Evolutionary conservation across 1,139 yeast species (phyloP).

Genomic region (Kluyveromyces sp.): DNA sequence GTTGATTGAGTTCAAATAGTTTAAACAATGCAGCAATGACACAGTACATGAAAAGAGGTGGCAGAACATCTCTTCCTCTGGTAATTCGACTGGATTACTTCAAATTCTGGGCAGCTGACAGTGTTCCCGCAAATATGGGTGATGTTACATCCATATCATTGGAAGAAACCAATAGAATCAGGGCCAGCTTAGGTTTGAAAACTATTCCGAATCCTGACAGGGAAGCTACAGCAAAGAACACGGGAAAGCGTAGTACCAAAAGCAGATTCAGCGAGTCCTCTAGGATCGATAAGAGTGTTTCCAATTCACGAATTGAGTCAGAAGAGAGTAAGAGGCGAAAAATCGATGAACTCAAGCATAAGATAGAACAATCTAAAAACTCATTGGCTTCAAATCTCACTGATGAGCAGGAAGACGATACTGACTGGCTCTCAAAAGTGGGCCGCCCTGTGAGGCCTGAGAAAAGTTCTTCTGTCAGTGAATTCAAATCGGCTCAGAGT

Average conservation of each 20-base stretch:
- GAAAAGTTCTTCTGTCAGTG: not conserved
- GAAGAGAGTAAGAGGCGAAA: not conserved
- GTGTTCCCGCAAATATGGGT: constrained; percentile 18
- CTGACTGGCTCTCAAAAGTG: constrained; percentile 37
- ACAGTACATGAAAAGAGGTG: not conserved
- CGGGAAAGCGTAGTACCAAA: not conserved
- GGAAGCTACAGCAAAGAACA: not conserved
- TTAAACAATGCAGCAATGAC: not conserved
- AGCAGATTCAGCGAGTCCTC: not conserved
- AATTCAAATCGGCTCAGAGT: not conserved
- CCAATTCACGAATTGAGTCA: not conserved
- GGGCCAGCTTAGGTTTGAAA: constrained; percentile 43
- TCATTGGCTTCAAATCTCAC: constrained; percentile 15
- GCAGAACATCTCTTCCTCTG: too few relatives aligned
- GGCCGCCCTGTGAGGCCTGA: constrained; percentile 14
- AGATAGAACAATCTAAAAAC: constrained; percentile 14
- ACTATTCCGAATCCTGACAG: constrained; percentile 33
- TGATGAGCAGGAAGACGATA: constrained; percentile 32
- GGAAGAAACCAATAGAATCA: constrained; percentile 48
- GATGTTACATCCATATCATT: constrained; percentile 35
- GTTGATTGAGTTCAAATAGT: too few relatives aligned
- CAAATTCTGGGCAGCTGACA: not conserved
- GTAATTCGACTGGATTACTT: too few relatives aligned
- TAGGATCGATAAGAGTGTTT: too few relatives aligned
- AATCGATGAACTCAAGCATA: constrained; percentile 9